A percentile compares a stretch with the other conserved stretches of the same genome.
Evolutionary conservation across 495 filamentous ascomycete species (phyloP).

Genomic region (Sphaerosporella brunnea): DNA sequence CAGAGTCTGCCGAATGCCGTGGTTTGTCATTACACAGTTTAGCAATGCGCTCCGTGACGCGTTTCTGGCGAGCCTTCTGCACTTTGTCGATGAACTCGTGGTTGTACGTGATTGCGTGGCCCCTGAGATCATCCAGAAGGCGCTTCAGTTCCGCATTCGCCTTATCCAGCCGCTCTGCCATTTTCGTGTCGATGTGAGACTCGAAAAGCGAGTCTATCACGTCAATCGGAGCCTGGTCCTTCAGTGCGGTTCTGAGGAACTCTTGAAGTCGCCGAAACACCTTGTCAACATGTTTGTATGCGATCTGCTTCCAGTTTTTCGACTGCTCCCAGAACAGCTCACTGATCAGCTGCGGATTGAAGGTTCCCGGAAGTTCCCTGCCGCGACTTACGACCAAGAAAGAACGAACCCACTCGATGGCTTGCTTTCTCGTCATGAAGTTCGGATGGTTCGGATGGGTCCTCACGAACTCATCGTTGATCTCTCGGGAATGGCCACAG

Average conservation of each 20-base stretch:
- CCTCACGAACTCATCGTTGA: slow-evolving; percentile 14
- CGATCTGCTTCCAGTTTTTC: slow-evolving; percentile 31
- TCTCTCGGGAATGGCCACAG: slow-evolving; percentile 27
- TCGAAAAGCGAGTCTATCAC: slow-evolving; percentile 29
- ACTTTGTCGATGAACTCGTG: slow-evolving; percentile 36
- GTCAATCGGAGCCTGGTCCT: slow-evolving; percentile 27
- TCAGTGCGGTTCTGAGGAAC: slow-evolving; percentile 25
- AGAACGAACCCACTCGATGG: slow-evolving; percentile 27
- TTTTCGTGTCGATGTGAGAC: slow-evolving; percentile 9
- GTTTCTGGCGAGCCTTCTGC: slow-evolving; percentile 28
- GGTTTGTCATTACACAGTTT: too few species aligned
- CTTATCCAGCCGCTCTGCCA: slow-evolving; percentile 8
- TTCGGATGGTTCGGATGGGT: not conserved
- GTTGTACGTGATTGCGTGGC: slow-evolving; percentile 41
- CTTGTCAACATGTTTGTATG: slow-evolving; percentile 25
- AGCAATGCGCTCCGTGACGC: slow-evolving; percentile 10
- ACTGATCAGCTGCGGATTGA: slow-evolving; percentile 34
- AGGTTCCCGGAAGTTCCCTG: slow-evolving; percentile 35
- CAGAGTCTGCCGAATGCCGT: slow-evolving; percentile 7
- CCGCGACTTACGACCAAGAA: slow-evolving; percentile 30
- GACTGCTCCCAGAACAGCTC: slow-evolving; percentile 38
- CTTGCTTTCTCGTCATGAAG: slow-evolving; percentile 27
- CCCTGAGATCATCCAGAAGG: slow-evolving; percentile 26
- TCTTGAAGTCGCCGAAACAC: slow-evolving; percentile 28
- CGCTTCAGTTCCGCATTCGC: slow-evolving; percentile 17